Conservation (phyloP, 208 protist genomes). For the Angomonas ambiguus region DNA sequence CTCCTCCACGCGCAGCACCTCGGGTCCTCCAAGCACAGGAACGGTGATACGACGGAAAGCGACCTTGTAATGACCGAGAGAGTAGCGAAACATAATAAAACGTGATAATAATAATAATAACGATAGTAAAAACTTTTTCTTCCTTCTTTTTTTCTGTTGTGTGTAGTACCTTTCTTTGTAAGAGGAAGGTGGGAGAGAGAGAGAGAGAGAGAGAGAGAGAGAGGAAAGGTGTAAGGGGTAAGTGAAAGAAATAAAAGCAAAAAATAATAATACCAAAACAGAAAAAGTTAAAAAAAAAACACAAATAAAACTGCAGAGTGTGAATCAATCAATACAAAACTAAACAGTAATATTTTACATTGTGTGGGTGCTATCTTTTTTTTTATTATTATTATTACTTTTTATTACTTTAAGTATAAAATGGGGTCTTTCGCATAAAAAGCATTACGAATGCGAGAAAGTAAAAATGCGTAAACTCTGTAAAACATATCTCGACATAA, state of each 20-base stretch:
- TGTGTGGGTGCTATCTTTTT: neutral
- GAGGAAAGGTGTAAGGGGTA: neutral
- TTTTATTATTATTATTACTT: neutral
- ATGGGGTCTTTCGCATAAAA: constrained; percentile 33
- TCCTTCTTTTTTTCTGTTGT: neutral
- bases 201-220: neutral
- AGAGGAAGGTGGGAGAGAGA: too few species aligned
- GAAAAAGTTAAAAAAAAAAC: neutral
- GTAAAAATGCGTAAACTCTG: constrained; percentile 41
- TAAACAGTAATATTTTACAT: neutral
- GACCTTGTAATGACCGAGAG: constrained; percentile 7
- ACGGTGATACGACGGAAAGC: too few species aligned
- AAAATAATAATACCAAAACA: neutral
- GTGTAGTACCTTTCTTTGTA: neutral
- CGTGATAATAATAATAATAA: too few species aligned
- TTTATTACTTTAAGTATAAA: neutral
- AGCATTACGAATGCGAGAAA: constrained; percentile 45
- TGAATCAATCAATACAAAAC: neutral
- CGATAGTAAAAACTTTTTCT: constrained; percentile 2
- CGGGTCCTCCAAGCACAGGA: too few species aligned
- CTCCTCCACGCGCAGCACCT: too few species aligned
- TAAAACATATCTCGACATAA: constrained; percentile 46
- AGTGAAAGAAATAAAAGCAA: neutral
- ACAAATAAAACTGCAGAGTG: neutral
- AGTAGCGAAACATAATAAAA: too few species aligned